Base-by-base conservation (phyloP, 129 eudicot species). In the Flaveria sonorensis region DNA sequence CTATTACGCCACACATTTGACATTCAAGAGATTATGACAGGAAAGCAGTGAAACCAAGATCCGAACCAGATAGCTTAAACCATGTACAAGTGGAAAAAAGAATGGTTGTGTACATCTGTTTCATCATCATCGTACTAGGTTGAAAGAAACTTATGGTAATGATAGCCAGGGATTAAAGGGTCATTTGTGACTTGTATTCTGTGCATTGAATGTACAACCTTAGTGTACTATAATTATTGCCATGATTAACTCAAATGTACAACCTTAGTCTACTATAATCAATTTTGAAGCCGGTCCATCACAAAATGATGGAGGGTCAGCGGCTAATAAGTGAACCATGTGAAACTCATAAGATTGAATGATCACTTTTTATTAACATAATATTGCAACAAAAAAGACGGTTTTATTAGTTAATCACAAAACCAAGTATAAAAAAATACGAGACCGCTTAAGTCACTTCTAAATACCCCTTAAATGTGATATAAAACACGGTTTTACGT, bases 281-380 rank as follows among this genome's bases (percentile, higher is more conserved):
- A 28, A 13, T 24, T 63, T 23, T 24, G 47, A 64, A 63, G 64
- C 16, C 30, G 63, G 40, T 21, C 63, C 64, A 63, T 76, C 52
- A 55, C 66, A 30, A 66, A 50, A 66, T 50, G 73, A 76, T 76
- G 80, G 56, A 76, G 43, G 52, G 50, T 52, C 76, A 72, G 60
- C 51, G 65, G 80, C 53, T 32, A 76, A 51, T 32, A 76, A 51
- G 74, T 51, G 64, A 76, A 10, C 23, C 78, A 74, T 76, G 80
- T 76, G 80, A 76, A 76, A 32, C 47, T 64, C 72, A 36, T 76
- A 30, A 64, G 80, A 76, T 64, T 76, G 80, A 73, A 73, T 59
- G 8, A 42, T 3, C 23, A 12, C 21, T 13, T 57, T 20, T 56
- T 53, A 15, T 6, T 14, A 14, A 16, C n/a, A 36, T 36, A 36